These are phyloP conservation scores for Pseudomonodictys pantanalensis DNA, from an alignment of 495 filamentous ascomycete genomes.

Conservation along the genomic window DNA sequence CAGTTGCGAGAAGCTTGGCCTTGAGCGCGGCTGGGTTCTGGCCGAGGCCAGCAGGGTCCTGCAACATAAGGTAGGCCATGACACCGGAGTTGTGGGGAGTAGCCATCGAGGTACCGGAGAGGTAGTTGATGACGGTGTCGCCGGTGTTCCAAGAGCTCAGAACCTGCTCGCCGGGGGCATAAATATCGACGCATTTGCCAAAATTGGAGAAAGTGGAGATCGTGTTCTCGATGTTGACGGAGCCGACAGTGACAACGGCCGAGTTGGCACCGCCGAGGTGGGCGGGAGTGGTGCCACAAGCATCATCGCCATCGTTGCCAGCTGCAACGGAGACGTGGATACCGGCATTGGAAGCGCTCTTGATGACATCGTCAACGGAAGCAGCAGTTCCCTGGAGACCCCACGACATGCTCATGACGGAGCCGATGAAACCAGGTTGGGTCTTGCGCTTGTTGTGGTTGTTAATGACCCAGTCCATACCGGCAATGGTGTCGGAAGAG, in stretches of 20 bases:
- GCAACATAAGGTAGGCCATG: slow-evolving; percentile 49
- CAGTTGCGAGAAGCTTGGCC: slow-evolving; percentile 36
- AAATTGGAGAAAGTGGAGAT: slow-evolving; percentile 44
- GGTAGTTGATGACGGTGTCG: slow-evolving; percentile 35
- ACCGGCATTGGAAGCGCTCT: slow-evolving; percentile 33
- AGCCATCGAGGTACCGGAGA: slow-evolving; percentile 46
- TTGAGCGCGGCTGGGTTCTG: slow-evolving; percentile 45
- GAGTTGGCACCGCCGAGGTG: slow-evolving; percentile 39
- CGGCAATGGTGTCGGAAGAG: slow-evolving; percentile 38
- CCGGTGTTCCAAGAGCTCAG: slow-evolving; percentile 40
- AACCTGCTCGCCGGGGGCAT: slow-evolving; percentile 45
- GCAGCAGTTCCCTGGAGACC: slow-evolving; percentile 30
- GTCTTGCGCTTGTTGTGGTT: slow-evolving; percentile 38
- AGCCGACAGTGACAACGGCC: slow-evolving; percentile 41
- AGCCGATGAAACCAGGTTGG: slow-evolving; percentile 39
- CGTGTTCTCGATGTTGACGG: slow-evolving; percentile 37
- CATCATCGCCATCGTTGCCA: slow-evolving; percentile 40
- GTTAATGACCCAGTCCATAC: slow-evolving; percentile 43
- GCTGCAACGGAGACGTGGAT: slow-evolving; percentile 45
- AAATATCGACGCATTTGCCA: slow-evolving; percentile 46
- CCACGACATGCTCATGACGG: slow-evolving; percentile 46
- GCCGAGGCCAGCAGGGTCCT: slow-evolving; percentile 31
- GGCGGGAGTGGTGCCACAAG: slow-evolving; percentile 39
- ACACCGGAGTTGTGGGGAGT: slow-evolving; percentile 51
- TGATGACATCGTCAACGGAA: slow-evolving; percentile 39